Conservation (phyloP, 345 rosid species). For the Limnanthes douglasii region DNA sequence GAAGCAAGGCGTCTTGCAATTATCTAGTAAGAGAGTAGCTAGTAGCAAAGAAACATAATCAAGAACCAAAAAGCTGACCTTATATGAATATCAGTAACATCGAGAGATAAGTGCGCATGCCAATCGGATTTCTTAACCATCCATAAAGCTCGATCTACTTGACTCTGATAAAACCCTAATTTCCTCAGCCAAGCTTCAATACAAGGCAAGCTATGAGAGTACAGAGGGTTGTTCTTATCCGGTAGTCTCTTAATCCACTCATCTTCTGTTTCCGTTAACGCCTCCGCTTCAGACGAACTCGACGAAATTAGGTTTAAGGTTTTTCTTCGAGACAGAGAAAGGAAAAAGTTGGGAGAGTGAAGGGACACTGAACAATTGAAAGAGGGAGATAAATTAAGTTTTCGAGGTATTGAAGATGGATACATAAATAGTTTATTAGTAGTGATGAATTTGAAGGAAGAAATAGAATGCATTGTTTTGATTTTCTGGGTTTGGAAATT, state of each 20-base stretch:
- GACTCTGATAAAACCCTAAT: conserved; percentile 62
- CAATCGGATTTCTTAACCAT: conserved; percentile 63
- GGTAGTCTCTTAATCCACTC: conserved; percentile 77
- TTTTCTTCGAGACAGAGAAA: conserved; percentile 9
- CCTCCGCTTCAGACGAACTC: conserved; percentile 51
- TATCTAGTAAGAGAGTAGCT: conserved; percentile 75
- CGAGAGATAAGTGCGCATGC: conserved; percentile 84
- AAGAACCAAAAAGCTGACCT: too few species aligned
- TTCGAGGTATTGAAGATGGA: too few species aligned
- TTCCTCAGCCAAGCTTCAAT: conserved; percentile 77
- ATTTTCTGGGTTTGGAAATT: too few species aligned
- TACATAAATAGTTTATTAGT: too few species aligned
- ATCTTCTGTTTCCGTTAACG: conserved; percentile 35
- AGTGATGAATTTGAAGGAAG: too few species aligned
- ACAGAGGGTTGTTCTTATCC: conserved; percentile 70
- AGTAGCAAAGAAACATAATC: conserved; percentile 60
- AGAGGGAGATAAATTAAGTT: too few species aligned
- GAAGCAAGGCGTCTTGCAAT: conserved; percentile 76
- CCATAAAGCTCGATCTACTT: conserved; percentile 75
- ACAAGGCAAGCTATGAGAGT: conserved; percentile 87
- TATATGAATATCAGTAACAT: conserved; percentile 66
- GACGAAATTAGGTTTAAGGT: conserved; percentile 15
- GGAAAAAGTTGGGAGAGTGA: too few species aligned
- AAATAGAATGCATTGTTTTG: too few species aligned
- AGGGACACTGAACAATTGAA: too few species aligned